Percentiles rank a stretch among this genome's conserved stretches.
phyloP scores from a whole-genome alignment of 345 rosid genomes.

The Garcia nutans region DNA sequence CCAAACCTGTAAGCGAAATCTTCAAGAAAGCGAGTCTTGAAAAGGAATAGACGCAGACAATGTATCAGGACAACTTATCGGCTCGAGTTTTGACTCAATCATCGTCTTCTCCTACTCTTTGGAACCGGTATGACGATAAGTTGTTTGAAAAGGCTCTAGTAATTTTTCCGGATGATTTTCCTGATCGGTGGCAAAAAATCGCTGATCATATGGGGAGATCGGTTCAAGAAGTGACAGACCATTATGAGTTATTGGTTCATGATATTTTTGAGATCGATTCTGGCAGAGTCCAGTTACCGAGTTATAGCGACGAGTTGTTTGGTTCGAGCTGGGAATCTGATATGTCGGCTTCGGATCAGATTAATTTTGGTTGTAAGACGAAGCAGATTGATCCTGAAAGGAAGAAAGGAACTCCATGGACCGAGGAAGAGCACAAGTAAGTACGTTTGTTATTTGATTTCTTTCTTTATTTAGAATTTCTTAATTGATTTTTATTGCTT shows the following conservation, averaged over 20 bases:
- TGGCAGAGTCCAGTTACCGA: slow-evolving; percentile 59
- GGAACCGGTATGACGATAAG: slow-evolving; percentile 75
- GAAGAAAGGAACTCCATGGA: slow-evolving; percentile 82
- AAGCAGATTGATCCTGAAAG: slow-evolving; percentile 43
- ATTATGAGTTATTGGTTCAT: slow-evolving; percentile 53
- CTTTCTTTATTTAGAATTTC: too few species aligned
- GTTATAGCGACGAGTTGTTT: slow-evolving; percentile 45
- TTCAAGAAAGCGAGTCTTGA: neutral
- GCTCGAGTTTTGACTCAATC: neutral
- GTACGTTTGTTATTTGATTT: slow-evolving; percentile 14
- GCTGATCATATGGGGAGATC: slow-evolving; percentile 52
- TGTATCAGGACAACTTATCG: slow-evolving; percentile 14
- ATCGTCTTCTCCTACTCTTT: slow-evolving; percentile 9
- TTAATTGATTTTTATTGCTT: neutral
- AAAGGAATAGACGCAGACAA: neutral
- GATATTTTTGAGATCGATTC: slow-evolving; percentile 72
- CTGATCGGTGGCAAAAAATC: slow-evolving; percentile 67
- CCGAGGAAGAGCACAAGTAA: slow-evolving; percentile 59
- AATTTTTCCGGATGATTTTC: slow-evolving; percentile 44
- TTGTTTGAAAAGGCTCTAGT: slow-evolving; percentile 65
- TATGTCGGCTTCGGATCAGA: slow-evolving; percentile 27
- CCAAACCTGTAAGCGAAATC: neutral
- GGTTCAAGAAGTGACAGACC: slow-evolving; percentile 44
- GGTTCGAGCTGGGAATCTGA: slow-evolving; percentile 29
- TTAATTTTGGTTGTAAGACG: slow-evolving; percentile 34